These are phyloP conservation scores for Heliocybe sulcata DNA, from an alignment of 1,284 basidiomycete genomes.

Conservation along the genomic window DNA sequence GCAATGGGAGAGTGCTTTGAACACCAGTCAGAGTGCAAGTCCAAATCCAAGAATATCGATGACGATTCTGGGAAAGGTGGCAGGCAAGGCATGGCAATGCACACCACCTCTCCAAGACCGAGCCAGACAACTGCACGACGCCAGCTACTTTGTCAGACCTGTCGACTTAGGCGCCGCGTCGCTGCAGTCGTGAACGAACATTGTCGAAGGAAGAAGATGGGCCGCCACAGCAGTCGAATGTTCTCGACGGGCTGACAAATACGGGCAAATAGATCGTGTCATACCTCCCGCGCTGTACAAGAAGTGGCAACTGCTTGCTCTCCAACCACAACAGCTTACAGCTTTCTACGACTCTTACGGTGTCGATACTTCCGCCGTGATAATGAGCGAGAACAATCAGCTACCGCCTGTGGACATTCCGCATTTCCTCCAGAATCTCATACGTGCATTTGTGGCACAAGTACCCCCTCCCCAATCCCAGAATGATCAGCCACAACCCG, in stretches of 20 bases:
- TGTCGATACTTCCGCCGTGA: neutral
- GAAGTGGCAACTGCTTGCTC: neutral
- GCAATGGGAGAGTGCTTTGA: too few species aligned
- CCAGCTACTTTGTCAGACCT: too few species aligned
- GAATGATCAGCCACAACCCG: constrained; percentile 5
- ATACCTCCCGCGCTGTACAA: neutral
- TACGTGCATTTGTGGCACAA: neutral
- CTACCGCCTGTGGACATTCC: neutral
- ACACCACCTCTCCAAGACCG: too few species aligned
- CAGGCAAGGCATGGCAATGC: too few species aligned
- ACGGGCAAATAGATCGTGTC: neutral
- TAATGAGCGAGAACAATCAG: neutral
- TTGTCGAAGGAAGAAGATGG: neutral
- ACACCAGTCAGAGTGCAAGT: too few species aligned
- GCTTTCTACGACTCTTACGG: neutral
- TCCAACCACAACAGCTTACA: neutral
- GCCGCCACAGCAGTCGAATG: neutral
- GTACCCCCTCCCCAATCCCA: neutral
- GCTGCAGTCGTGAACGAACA: too few species aligned
- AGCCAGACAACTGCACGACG: too few species aligned
- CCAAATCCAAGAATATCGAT: too few species aligned
- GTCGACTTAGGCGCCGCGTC: too few species aligned
- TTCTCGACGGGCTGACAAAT: neutral
- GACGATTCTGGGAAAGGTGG: too few species aligned
- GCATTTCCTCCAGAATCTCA: neutral